Evolutionary conservation across 1,284 basidiomycete species (phyloP).

Genomic region (Agroathelia rolfsii): DNA sequence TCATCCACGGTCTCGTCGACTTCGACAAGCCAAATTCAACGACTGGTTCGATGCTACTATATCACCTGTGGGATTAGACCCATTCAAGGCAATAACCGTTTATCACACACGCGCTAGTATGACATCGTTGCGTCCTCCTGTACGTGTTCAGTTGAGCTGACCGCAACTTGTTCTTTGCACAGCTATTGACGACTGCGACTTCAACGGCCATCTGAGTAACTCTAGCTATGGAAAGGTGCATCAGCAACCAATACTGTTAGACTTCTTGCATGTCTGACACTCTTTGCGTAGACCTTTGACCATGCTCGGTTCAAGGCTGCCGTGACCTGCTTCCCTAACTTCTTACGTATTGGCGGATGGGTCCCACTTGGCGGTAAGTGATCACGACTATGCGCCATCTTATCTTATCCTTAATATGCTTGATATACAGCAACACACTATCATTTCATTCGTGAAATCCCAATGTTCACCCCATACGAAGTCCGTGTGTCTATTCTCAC

Average conservation of each 20-base stretch:
- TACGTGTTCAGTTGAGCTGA: too few relatives aligned
- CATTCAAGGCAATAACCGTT: slow-evolving; percentile 32
- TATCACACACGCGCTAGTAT: slow-evolving; percentile 51
- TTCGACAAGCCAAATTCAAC: slow-evolving; percentile 26
- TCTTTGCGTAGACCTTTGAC: slow-evolving; percentile 29
- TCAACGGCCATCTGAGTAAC: slow-evolving; percentile 65
- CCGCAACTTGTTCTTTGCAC: too few relatives aligned
- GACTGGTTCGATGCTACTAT: slow-evolving; percentile 33
- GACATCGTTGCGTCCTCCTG: too few relatives aligned
- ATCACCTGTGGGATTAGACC: slow-evolving; percentile 46
- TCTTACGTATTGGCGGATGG: slow-evolving; percentile 57
- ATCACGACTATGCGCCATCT: background rate
- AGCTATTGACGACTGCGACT: slow-evolving; percentile 65
- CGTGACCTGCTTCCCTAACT: slow-evolving; percentile 47
- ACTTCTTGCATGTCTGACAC: background rate
- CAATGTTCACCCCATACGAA: slow-evolving; percentile 61
- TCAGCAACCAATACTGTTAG: background rate
- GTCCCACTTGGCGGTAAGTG: slow-evolving; percentile 58
- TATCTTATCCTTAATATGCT: slow-evolving; percentile 5
- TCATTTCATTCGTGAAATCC: slow-evolving; percentile 72
- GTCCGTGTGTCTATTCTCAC: slow-evolving; percentile 55
- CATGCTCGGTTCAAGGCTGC: slow-evolving; percentile 35
- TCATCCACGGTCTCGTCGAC: slow-evolving; percentile 33
- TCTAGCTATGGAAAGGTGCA: slow-evolving; percentile 65
- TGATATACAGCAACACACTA: slow-evolving; percentile 51